Percentiles rank a stretch among this genome's conserved stretches.
phyloP scores from a whole-genome alignment of 2,329 filamentous ascomycete genomes.

The Pseudocercospora musae region DNA sequence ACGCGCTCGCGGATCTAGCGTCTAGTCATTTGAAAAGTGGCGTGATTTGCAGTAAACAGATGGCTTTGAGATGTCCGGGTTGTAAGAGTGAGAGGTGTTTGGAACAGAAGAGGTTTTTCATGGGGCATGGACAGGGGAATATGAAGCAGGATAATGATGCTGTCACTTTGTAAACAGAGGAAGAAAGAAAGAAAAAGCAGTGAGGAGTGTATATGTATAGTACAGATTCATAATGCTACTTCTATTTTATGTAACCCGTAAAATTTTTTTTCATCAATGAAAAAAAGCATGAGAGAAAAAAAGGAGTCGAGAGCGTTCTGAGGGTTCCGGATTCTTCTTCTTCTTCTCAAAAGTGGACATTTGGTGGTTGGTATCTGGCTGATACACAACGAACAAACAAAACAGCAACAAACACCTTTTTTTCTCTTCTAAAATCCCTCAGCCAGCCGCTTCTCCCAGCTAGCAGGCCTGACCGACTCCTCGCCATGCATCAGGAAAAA shows the following conservation, averaged over 20 bases:
- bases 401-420: neutral
- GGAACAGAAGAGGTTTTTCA: slow-evolving; percentile 69
- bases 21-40: slow-evolving; percentile 72
- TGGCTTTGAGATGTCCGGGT: slow-evolving; percentile 87
- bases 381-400: neutral
- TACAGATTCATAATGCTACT: too few species aligned
- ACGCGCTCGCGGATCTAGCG: slow-evolving; percentile 83
- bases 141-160: slow-evolving; percentile 26
- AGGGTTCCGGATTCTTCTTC: neutral
- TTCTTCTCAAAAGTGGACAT: neutral
- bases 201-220: neutral
- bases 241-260: too few species aligned
- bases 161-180: slow-evolving; percentile 25
- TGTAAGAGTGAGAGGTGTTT: slow-evolving; percentile 86
- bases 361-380: neutral
- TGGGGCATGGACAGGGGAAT: slow-evolving; percentile 32
- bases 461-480: neutral
- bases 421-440: neutral
- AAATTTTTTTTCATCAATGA: too few species aligned
- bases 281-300: too few species aligned
- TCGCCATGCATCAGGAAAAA: neutral
- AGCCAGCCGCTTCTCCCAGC: neutral
- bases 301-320: too few species aligned
- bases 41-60: slow-evolving; percentile 71
- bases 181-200: neutral